Percentiles rank a stretch among this genome's conserved stretches.
phyloP scores from a whole-genome alignment of 2,329 filamentous ascomycete species.

The Botrytis porri region DNA sequence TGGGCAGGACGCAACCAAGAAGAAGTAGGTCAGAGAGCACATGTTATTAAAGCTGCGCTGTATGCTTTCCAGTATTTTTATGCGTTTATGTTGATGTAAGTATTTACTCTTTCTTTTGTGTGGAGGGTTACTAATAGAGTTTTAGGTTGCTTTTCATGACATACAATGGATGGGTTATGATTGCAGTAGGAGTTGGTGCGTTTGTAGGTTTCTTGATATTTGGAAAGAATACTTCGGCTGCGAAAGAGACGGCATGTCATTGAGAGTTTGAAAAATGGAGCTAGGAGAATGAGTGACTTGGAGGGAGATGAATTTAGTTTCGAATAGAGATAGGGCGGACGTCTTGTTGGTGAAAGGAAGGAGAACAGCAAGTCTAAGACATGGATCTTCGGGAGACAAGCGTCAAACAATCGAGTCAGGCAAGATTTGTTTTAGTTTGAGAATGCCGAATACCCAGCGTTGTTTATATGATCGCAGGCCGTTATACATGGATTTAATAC shows the following conservation, averaged over 20 bases:
- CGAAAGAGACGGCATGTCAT: constrained; percentile 90
- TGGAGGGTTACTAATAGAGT: constrained; percentile 2
- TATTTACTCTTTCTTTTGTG: constrained; percentile 32
- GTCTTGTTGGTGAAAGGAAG: constrained; percentile 56
- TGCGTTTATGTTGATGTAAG: constrained; percentile 99
- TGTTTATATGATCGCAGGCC: background rate
- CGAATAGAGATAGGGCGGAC: constrained; percentile 55
- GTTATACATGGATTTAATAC: background rate
- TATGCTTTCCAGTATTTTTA: constrained; percentile 97
- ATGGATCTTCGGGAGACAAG: constrained; percentile 54
- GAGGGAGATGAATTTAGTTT: constrained; percentile 62
- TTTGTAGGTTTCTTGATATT: constrained; percentile 87
- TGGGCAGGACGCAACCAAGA: constrained; percentile 70
- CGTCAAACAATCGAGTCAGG: constrained; percentile 49
- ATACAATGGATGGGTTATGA: constrained; percentile 99
- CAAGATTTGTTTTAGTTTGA: background rate
- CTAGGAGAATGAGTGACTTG: constrained; percentile 36
- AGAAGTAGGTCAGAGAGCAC: constrained; percentile 63
- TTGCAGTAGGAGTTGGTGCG: constrained; percentile 82
- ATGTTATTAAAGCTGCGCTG: constrained; percentile 74
- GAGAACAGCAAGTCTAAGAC: constrained; percentile 59
- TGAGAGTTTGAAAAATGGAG: constrained; percentile 41
- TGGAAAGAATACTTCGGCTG: constrained; percentile 64
- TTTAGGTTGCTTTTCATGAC: constrained; percentile 96
- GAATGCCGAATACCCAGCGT: background rate